Percentiles rank a stretch among this genome's conserved stretches.
These are phyloP conservation scores for Fusarium musae DNA, from an alignment of 2,329 filamentous ascomycete genomes.

Conservation along the genomic window DNA sequence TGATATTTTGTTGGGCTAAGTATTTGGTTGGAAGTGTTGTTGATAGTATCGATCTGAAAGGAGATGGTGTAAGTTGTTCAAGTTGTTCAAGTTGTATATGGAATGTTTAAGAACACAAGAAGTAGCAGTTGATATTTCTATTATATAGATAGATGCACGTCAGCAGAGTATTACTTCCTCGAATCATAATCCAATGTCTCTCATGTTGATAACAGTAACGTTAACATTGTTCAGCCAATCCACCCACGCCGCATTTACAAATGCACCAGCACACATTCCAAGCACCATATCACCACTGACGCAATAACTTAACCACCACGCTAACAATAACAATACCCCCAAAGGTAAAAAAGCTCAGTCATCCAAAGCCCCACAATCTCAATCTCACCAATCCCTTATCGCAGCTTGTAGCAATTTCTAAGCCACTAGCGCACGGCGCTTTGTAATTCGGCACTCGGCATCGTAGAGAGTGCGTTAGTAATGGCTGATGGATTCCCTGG, in stretches of 20 bases:
- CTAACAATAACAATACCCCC: background rate
- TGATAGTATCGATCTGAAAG: background rate
- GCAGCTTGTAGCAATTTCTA: background rate
- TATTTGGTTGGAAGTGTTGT: background rate
- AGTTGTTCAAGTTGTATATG: background rate
- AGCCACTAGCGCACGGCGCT: background rate
- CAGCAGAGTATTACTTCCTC: background rate
- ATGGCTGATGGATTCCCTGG: background rate
- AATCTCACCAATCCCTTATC: background rate
- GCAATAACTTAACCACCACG: background rate
- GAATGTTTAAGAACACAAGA: background rate
- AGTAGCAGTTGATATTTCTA: background rate
- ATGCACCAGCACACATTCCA: background rate
- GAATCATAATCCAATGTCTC: background rate
- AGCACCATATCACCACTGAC: background rate
- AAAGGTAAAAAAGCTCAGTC: background rate
- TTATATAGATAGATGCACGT: background rate
- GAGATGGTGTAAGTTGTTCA: rapidly evolving
- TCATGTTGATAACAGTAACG: background rate
- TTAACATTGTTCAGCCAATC: background rate
- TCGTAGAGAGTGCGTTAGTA: background rate
- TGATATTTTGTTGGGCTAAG: background rate
- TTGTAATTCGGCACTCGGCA: conserved; percentile 2
- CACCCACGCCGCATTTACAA: background rate
- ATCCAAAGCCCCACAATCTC: background rate